Evolutionary conservation across 2,329 filamentous ascomycete species (phyloP).

Genomic region (Huntiella bhutanensis): DNA sequence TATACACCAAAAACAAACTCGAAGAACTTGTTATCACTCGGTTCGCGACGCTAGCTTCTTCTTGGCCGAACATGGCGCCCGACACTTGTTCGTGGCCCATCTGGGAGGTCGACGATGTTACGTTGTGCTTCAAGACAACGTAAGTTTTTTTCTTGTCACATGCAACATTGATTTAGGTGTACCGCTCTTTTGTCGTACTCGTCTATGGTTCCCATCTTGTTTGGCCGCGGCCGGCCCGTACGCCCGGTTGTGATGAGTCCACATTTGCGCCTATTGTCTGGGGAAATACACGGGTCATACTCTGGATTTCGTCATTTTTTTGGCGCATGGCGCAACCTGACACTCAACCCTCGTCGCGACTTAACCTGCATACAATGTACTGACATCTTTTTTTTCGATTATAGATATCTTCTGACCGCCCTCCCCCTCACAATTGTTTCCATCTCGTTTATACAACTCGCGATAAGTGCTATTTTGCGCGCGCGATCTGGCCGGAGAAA

Average conservation of each 20-base stretch:
- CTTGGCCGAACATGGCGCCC: slow-evolving; percentile 6
- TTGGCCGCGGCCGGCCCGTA: too few species aligned
- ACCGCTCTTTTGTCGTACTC: too few species aligned
- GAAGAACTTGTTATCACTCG: too few species aligned
- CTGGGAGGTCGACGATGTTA: slow-evolving; percentile 47
- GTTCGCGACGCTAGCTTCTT: background rate
- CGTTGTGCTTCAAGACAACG: slow-evolving; percentile 46
- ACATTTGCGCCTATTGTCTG: background rate
- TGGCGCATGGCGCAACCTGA: too few species aligned
- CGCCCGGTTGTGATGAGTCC: background rate
- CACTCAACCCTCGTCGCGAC: too few species aligned
- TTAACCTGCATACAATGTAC: background rate
- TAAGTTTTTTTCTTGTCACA: slow-evolving; percentile 23
- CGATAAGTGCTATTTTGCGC: slow-evolving; percentile 20
- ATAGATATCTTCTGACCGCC: slow-evolving; percentile 60
- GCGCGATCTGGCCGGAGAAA: background rate
- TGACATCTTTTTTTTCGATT: background rate
- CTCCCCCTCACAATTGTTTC: slow-evolving; percentile 56
- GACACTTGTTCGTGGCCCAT: slow-evolving; percentile 26
- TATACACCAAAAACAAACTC: background rate
- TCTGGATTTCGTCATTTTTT: background rate
- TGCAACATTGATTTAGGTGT: too few species aligned
- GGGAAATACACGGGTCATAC: slow-evolving; percentile 1
- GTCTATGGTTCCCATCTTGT: too few species aligned
- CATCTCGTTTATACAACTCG: slow-evolving; percentile 50